Evolutionary conservation across 257 asterid genomes (phyloP), one percentile per base, ranked within the genome.

Genomic region (Craterostigma plantagineum): DNA sequence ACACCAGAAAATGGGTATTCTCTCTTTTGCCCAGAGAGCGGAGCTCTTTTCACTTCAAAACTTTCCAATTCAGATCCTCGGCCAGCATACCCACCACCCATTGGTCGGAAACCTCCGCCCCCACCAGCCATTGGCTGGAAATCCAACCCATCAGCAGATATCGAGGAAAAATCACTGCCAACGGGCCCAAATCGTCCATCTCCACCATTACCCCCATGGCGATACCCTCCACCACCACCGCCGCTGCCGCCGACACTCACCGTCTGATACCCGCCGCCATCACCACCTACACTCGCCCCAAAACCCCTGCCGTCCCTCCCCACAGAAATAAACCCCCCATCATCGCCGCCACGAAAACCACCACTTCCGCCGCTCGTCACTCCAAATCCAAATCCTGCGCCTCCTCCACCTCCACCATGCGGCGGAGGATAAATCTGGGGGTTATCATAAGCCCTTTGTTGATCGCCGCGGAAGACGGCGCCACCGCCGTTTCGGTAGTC

Each of bases 11-110:
- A 70, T 16, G 87, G 63, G 51, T 66, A 63, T 34, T 76, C 86
- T 23, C 96, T 78, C 53, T 81, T 85, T 56, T 85, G 91, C 45
- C 94, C 94, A 3, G 79, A 23, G 18, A 77, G 66, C 47, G 65
- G 18, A 8, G 69, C 63, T 8, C 69, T 76, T 17, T 64, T 68
- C 70, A 59, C 48, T 18, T 57, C 60, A 38, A 64, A 65, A 59
- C 42, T 45, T 42, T 59, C 62, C 36, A 61, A 45, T 38, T 62
- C 63, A 57, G 68, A 65, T 51, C 77, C 70, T 16, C 48, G 75
- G 43, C 56, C 72, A 13, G 47, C 69, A 18, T 56, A 30, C n/a
- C 59, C 68, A 34, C 50, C 49, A 34, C 57, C 55, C 44, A 45
- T 45, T 2, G 51, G 23, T 35, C 33, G 43, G 46, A 58, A 50